phyloP scores from a whole-genome alignment of 768 basidiomycete species.

The Termitomyces sp. region DNA sequence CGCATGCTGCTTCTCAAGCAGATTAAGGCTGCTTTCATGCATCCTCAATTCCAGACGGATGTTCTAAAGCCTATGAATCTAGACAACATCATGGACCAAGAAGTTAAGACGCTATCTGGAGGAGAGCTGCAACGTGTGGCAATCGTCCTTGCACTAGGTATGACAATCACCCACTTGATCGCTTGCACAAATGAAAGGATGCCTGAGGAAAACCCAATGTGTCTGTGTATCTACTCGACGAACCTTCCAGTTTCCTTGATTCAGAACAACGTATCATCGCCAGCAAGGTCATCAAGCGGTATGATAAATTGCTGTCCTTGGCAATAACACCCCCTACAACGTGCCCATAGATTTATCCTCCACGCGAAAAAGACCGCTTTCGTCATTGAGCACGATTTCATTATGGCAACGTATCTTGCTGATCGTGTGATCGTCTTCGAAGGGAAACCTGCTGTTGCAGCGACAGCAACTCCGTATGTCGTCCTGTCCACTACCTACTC shows the following conservation, averaged over 20 bases:
- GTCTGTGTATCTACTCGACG: slow-evolving; percentile 91
- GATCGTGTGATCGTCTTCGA: slow-evolving; percentile 95
- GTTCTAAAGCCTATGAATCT: slow-evolving; percentile 97
- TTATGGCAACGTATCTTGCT: slow-evolving; percentile 99
- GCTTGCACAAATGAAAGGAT: not conserved
- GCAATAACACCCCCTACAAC: not conserved
- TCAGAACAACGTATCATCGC: slow-evolving; percentile 99
- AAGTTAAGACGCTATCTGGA: slow-evolving; percentile 96
- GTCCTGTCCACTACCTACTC: not conserved
- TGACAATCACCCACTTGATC: slow-evolving; percentile 6
- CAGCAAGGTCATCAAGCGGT: slow-evolving; percentile 96
- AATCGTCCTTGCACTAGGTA: slow-evolving; percentile 87
- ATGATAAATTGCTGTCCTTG: slow-evolving; percentile 10
- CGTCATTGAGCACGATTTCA: slow-evolving; percentile 99
- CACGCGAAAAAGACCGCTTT: slow-evolving; percentile 98
- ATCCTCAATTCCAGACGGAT: slow-evolving; percentile 98
- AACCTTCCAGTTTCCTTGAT: slow-evolving; percentile 89
- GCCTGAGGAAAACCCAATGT: slow-evolving; percentile 64
- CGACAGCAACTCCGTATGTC: slow-evolving; percentile 86
- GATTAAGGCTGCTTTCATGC: slow-evolving; percentile 96
- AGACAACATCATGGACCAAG: slow-evolving; percentile 94
- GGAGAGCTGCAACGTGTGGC: slow-evolving; percentile 98
- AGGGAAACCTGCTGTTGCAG: slow-evolving; percentile 78
- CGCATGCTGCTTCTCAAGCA: slow-evolving; percentile 91
- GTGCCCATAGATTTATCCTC: slow-evolving; percentile 68